Base-by-base conservation (phyloP, 768 basidiomycete species). In the Mycena kentingensis region DNA sequence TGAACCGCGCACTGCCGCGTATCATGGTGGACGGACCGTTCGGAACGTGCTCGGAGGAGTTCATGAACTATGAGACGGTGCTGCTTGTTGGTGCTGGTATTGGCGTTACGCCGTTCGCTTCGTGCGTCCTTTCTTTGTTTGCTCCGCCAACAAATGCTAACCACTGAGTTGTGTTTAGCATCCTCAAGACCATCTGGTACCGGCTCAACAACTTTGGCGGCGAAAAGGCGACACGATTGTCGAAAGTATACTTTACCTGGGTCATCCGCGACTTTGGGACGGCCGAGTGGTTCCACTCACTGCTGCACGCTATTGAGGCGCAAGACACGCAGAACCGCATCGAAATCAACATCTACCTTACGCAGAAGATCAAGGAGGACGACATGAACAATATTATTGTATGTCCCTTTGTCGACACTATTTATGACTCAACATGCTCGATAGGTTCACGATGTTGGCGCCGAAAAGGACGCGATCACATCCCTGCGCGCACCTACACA, bases 11-110 rank as follows among this genome's bases (percentile, higher is more conserved):
- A 6, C 79, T 98, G 3, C 95, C 95, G 10, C 85, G 95, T 52
- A 77, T 98, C 63, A 97, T 97, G 94, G 82, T 98, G 44, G 95
- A 98, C 63, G 95, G 94, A 15, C 95, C 95, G 4, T 98, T 97
- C 65, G 95, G 95, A 13, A 87, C 83, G 55, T 93, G 95, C 8
- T 87, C 84, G 35, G 95, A 98, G 68, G 93, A 95, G 66, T 95
- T 90, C 66, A 75, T 90, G 66, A 93, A 92, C 49, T 94, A 83
- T 60, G 93, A 97, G 72, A 89, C 91, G 1, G 79, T 94, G 29
- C 72, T 96, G 27, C 82, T 97, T 32, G 90, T 95, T 41, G 94
- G 93, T 59, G 93, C 90, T 50, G 96, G 95, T 70, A 98, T 98
- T 55, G 95, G 95, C 61, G 93, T 97, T 29, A 97, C 95, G 0